Base-by-base conservation (phyloP, 1,284 basidiomycete species). In the Spongiforma sp. region DNA sequence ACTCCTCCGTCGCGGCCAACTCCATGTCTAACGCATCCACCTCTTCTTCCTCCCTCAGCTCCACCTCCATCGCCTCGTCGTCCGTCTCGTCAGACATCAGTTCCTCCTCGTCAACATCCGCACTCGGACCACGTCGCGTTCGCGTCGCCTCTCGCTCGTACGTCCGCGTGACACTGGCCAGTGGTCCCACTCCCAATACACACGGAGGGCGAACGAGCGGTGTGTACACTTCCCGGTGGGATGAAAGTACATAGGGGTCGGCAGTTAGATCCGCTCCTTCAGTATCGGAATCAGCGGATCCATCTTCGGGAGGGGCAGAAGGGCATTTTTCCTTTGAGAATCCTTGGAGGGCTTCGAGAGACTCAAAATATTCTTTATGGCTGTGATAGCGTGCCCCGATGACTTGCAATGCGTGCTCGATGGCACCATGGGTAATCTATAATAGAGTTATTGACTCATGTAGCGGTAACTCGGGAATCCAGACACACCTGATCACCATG, bases 41-140 rank as follows among this genome's bases (percentile, higher is more conserved):
- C 24, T 73, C 71, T 5, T 77, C 78, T 28, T 90, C 89, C 26
- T 83, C 84, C 11, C 74, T 63, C 32, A 89, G 68, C 72, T 86
- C 87, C 2, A 67, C 71, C 11, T 71, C 65, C 26, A 87, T 63
- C 21, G 70, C 78, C 28, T 79, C 80, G n/a, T 82, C 78, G 62
- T 88, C 81, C 5, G 77, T 79, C 53, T 81, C 78, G 5, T 74
- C 67, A 11, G 80, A 66, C 67, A 87, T 72, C 19, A 82, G 65
- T 2, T 72, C 77, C 0, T 75, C 74, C 26, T 66, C 62, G 1
- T 63, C 65, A 1, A 50, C 3, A 1, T 74, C 75, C 28, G 52
- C 62, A 37, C 63, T 63, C 37, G 58, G 41, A 15, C 73, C 73
- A 15, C 69, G 65, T n/a, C 65, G 67, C 32, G 60, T 67, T 12